phyloP scores from a whole-genome alignment of 345 rosid genomes.

The Stellera chamaejasme region DNA sequence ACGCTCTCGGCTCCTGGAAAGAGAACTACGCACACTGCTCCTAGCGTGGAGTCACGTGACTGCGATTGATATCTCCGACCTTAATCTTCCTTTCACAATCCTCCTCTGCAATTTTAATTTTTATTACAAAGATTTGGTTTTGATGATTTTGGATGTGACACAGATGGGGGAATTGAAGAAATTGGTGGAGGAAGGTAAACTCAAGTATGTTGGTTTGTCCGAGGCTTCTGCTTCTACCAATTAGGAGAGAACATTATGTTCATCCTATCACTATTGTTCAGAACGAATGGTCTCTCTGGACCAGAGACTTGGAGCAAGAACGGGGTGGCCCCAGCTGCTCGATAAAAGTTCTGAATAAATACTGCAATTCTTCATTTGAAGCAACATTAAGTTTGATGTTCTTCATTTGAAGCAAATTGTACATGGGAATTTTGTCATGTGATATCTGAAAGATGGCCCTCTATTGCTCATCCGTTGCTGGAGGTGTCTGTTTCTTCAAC shows the following conservation, averaged over 20 bases:
- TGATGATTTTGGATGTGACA: background rate
- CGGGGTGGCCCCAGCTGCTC: no score
- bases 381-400: no score
- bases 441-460: no score
- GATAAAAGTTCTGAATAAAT: no score
- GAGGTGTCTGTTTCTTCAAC: no score
- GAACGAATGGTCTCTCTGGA: conserved; percentile 77
- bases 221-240: conserved; percentile 81
- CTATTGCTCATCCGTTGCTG: no score
- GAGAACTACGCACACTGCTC: conserved; percentile 37
- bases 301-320: conserved; percentile 67
- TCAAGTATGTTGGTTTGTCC: conserved; percentile 60
- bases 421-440: no score
- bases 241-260: conserved; percentile 72
- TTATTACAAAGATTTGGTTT: background rate
- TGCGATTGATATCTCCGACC: conserved; percentile 49
- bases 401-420: no score
- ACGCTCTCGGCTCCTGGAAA: conserved; percentile 64
- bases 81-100: conserved; percentile 54
- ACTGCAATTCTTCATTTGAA: no score
- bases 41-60: conserved; percentile 67
- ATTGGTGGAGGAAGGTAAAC: conserved; percentile 65
- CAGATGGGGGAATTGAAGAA: conserved; percentile 55
- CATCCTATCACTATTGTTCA: conserved; percentile 69
- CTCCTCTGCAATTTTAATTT: no score